Evolutionary conservation across 2,329 filamentous ascomycete species (phyloP).

Genomic region (Cordyceps cicadae): DNA sequence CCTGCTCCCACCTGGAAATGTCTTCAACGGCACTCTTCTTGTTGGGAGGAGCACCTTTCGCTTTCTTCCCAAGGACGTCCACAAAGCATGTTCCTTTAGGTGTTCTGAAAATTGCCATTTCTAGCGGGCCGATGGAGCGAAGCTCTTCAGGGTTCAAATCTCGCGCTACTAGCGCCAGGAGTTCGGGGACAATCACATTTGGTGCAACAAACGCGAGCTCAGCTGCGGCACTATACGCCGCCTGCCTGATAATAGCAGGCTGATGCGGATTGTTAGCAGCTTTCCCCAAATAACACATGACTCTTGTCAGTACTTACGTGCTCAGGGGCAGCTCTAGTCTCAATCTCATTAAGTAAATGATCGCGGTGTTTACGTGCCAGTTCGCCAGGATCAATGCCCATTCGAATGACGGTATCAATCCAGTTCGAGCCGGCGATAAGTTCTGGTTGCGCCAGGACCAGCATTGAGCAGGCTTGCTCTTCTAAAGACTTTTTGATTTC

Average conservation of each 20-base stretch:
- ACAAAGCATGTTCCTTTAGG: constrained; percentile 82
- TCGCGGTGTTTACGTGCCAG: constrained; percentile 59
- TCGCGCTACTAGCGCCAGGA: constrained; percentile 64
- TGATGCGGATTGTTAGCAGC: constrained; percentile 16
- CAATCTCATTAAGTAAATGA: constrained; percentile 60
- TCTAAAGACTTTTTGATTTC: constrained; percentile 47
- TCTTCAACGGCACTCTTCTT: constrained; percentile 96
- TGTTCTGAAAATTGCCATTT: constrained; percentile 88
- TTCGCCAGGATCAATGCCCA: constrained; percentile 72
- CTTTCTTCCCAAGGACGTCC: constrained; percentile 82
- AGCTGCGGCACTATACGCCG: constrained; percentile 76
- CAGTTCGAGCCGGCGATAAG: constrained; percentile 72
- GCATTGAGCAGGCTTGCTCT: constrained; percentile 63
- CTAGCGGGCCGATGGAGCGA: constrained; percentile 67
- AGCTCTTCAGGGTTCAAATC: constrained; percentile 68
- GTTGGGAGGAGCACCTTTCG: constrained; percentile 59
- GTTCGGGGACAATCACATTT: constrained; percentile 64
- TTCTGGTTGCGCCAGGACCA: constrained; percentile 70
- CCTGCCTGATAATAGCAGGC: constrained; percentile 44
- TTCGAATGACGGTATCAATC: constrained; percentile 80
- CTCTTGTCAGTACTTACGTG: constrained; percentile 35
- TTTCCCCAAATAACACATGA: neutral
- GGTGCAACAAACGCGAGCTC: constrained; percentile 93
- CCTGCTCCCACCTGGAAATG: constrained; percentile 93
- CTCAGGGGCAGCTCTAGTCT: constrained; percentile 36